These are phyloP conservation scores for Leavenworthia alabamica DNA, from an alignment of 345 rosid genomes.

Conservation along the genomic window DNA sequence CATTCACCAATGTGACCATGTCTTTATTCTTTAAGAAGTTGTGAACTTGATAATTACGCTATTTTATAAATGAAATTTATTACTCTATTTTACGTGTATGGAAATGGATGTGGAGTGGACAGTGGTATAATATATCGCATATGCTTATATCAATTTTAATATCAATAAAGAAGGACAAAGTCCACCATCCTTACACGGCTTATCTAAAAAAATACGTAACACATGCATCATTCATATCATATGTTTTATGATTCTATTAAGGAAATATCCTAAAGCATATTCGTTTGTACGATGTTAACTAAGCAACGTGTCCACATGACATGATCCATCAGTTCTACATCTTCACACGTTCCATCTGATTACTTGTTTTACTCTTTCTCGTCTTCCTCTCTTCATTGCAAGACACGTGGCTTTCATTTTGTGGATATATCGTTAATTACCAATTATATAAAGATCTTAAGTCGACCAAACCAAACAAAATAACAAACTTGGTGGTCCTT, in stretches of 20 bases:
- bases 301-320: conserved; percentile 19
- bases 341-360: conserved; percentile 3
- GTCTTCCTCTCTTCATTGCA: neutral
- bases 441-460: neutral
- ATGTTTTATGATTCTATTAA: neutral
- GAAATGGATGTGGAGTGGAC: neutral
- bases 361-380: conserved; percentile 15
- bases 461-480: neutral
- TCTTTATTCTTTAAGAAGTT: neutral
- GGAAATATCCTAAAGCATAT: conserved; percentile 24
- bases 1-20: neutral
- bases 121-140: neutral
- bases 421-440: neutral
- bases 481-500: neutral
- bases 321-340: conserved; percentile 7
- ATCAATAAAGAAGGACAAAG: neutral
- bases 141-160: neutral
- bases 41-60: neutral
- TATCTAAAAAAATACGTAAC: conserved; percentile 2
- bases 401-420: neutral
- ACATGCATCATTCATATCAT: neutral
- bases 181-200: conserved; percentile 14
- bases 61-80: too few relatives aligned
- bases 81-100: neutral
- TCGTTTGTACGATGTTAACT: conserved; percentile 2